Base-by-base conservation (phyloP, 306 rosid species). In the Luffa aegyptiaca region DNA sequence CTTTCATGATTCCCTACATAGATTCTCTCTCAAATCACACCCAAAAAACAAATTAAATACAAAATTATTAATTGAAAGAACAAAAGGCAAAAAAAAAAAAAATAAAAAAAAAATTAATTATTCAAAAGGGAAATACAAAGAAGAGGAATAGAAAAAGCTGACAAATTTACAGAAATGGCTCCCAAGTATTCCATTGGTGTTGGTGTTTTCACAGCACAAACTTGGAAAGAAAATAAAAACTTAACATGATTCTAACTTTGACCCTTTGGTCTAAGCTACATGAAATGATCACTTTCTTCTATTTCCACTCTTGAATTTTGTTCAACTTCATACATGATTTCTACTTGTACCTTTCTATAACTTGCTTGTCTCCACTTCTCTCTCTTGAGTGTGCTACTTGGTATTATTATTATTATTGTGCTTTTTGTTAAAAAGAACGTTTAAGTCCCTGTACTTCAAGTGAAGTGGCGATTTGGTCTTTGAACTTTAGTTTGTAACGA, bases 191-290 rank as follows among this genome's bases (percentile, higher is more conserved):
- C 35, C 66, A 52, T 55, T 56, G 58, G 4, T 51, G 53, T 12
- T 52, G 31, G 21, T 52, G 45, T 55, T 51, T 31, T 55, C 13
- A 21, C 5, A 49, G 12, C 21, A 46, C 59, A 73, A 73, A 26
- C 1, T 37, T 8, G 31, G 48, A 17, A 49, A 49, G 17, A 18
- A 42, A 70, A 39, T 7, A 49, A 33, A 75, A 53, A 36, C 0
- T 33, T 53, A 5, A 2, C 68, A 79, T 83, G 71, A 82, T 74
- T 75, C 72, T 41, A 83, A 42, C 80, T 79, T 87, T 81, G 84
- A 86, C 88, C 76, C 80, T 42, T 61, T 64, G 46, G 21, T 64
- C 45, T 64, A 26, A 26, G 31, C 46, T 33, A 5, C 3, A 7
- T 18, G 2, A 20, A 46, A 20, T 21, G 39, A 71, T 21, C 20